Evolutionary conservation across 2,329 filamentous ascomycete species (phyloP).

Genomic region (Sclerotinia nivalis): DNA sequence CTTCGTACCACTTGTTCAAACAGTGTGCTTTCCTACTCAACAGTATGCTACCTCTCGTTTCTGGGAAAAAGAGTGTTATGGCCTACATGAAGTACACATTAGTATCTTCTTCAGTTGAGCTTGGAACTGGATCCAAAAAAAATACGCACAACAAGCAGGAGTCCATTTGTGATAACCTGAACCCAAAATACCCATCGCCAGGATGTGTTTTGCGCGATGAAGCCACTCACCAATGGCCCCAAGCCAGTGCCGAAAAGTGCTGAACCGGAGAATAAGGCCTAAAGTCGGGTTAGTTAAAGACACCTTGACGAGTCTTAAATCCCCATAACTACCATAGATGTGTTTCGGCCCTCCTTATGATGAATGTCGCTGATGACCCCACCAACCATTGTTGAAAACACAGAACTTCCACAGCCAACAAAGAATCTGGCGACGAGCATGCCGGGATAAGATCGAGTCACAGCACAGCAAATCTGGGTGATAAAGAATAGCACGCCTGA

Average conservation of each 20-base stretch:
- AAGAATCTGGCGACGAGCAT: conserved; percentile 77
- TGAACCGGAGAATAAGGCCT: conserved; percentile 71
- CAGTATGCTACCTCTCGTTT: conserved; percentile 80
- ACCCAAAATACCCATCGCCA: conserved; percentile 93
- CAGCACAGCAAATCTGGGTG: conserved; percentile 71
- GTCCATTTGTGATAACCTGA: conserved; percentile 69
- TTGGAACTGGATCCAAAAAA: not conserved
- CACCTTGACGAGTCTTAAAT: too few relatives aligned
- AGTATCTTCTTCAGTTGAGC: not conserved
- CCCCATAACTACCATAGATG: conserved; percentile 64
- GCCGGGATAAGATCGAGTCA: conserved; percentile 67
- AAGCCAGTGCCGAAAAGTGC: conserved; percentile 78
- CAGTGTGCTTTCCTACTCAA: conserved; percentile 71
- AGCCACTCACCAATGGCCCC: conserved; percentile 71
- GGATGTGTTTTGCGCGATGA: conserved; percentile 63
- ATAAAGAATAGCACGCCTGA: conserved; percentile 71
- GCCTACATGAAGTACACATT: conserved; percentile 37
- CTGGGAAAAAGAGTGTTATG: conserved; percentile 71
- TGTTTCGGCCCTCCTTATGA: conserved; percentile 75
- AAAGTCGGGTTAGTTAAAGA: not conserved
- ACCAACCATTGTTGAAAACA: conserved; percentile 88
- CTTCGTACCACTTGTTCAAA: conserved; percentile 78
- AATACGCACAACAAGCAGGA: conserved; percentile 54
- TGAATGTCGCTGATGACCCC: conserved; percentile 89
- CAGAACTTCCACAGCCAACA: conserved; percentile 73